A percentile compares a stretch with the other conserved stretches of the same genome.
Conservation (phyloP, 352 stramenopile species). For the Globisporangium radiosum region DNA sequence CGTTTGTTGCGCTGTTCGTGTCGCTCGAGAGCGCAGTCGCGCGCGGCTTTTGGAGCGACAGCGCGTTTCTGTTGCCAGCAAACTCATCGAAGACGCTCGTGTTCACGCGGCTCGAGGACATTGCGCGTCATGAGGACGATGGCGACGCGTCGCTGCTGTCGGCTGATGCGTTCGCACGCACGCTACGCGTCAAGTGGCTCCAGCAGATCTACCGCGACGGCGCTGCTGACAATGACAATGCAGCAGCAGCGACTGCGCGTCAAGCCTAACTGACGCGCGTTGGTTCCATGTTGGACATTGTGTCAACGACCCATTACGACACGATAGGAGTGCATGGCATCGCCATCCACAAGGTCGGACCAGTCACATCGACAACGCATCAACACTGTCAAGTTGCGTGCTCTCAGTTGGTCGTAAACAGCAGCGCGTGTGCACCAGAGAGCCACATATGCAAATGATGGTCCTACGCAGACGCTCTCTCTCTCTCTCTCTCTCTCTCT, state of each 20-base stretch:
- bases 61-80: constrained; percentile 67
- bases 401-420: too few relatives aligned
- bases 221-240: constrained; percentile 3
- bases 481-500: too few relatives aligned
- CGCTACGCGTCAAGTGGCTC: constrained; percentile 54
- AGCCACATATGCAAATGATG: background rate
- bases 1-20: constrained; percentile 72
- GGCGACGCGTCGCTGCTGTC: constrained; percentile 11
- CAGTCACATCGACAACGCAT: too few relatives aligned
- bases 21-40: constrained; percentile 45
- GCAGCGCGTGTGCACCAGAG: background rate
- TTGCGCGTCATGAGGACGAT: background rate
- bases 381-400: too few relatives aligned
- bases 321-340: too few relatives aligned
- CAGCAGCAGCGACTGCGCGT: background rate
- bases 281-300: background rate
- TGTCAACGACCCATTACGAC: background rate
- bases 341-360: too few relatives aligned
- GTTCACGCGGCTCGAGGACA: constrained; percentile 28
- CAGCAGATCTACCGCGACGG: constrained; percentile 47
- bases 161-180: constrained; percentile 25
- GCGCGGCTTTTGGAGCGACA: constrained; percentile 59
- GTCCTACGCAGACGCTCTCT: background rate
- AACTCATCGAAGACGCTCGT: constrained; percentile 42
- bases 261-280: background rate